phyloP scores from a whole-genome alignment of 2,329 filamentous ascomycete species.

The Fonsecaea monophora region DNA sequence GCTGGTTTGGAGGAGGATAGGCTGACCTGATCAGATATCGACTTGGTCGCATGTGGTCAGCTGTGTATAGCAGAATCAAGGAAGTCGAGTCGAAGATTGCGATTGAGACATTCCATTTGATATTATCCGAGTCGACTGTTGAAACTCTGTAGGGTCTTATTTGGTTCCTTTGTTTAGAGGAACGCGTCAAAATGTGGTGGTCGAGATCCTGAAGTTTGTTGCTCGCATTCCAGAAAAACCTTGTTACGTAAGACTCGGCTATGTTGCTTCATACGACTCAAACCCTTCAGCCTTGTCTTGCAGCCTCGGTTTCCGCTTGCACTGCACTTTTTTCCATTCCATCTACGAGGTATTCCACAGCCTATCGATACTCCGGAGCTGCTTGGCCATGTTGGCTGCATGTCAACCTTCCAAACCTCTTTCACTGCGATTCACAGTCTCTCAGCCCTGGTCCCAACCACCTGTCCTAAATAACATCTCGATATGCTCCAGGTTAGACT shows the following conservation, averaged over 20 bases:
- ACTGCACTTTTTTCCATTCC: background rate
- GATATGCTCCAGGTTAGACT: too few species aligned
- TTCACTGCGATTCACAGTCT: too few species aligned
- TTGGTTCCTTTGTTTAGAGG: background rate
- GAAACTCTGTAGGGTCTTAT: background rate
- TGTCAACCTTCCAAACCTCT: too few species aligned
- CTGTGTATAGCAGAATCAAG: background rate
- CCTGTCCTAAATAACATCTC: too few species aligned
- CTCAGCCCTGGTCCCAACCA: too few species aligned
- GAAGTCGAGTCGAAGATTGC: background rate
- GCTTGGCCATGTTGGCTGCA: too few species aligned
- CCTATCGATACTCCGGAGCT: too few species aligned
- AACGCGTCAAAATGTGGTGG: conserved; percentile 8
- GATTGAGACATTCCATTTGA: background rate
- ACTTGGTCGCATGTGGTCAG: background rate
- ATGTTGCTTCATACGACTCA: background rate
- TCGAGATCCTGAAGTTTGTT: background rate
- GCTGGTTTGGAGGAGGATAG: background rate
- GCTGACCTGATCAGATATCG: background rate
- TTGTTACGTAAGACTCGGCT: conserved; percentile 4
- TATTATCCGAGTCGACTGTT: background rate
- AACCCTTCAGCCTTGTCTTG: background rate
- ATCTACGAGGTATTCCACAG: too few species aligned
- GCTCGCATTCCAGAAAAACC: conserved; percentile 10
- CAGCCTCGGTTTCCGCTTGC: background rate